Percentiles rank a stretch among this genome's conserved stretches.
Conservation (phyloP, 352 stramenopile species). For the Plasmopara muralis region DNA sequence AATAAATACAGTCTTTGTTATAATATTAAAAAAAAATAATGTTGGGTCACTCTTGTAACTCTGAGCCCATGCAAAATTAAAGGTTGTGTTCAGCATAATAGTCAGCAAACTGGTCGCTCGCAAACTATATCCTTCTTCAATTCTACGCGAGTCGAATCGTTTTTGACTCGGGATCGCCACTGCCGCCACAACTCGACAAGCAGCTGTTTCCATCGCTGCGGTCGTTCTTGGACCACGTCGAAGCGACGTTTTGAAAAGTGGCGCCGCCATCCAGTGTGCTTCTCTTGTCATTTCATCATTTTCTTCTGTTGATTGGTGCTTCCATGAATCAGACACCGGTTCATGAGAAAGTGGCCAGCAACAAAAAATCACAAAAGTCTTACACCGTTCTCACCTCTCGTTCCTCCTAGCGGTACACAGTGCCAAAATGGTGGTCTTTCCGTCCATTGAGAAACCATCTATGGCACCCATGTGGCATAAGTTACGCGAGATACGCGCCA, state of each 20-base stretch:
- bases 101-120: no score
- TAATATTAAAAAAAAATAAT: no score
- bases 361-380: neutral
- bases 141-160: no score
- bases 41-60: no score
- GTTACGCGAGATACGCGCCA: slow-evolving; percentile 29
- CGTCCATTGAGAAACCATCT: slow-evolving; percentile 20
- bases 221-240: neutral
- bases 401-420: neutral
- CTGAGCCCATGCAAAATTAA: no score
- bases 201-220: neutral
- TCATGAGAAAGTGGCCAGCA: neutral
- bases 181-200: neutral
- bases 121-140: no score
- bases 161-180: neutral
- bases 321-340: no score
- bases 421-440: slow-evolving; percentile 20
- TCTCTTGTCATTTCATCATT: no score
- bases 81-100: no score
- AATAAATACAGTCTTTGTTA: no score
- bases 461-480: slow-evolving; percentile 38
- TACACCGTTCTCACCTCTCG: slow-evolving; percentile 1
- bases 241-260: neutral
- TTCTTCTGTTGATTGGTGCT: no score
- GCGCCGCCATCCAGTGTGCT: no score